Evolutionary conservation across 129 eudicot genomes (phyloP), one percentile per base, ranked within the genome.

Genomic region (Glebionis coronaria): DNA sequence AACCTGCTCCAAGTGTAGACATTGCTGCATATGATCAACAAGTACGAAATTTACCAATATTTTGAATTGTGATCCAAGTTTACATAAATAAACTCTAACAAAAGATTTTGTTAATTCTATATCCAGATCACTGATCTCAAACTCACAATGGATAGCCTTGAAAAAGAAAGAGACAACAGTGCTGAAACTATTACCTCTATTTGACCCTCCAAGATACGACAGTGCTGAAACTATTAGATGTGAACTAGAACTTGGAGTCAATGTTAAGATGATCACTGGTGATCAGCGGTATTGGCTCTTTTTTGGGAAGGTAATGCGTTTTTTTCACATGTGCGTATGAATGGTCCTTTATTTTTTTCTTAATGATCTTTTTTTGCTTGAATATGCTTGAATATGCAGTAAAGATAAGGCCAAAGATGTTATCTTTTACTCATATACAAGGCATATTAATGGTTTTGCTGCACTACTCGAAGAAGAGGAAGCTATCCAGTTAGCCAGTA

Each of bases 161-260:
- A 92, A 78, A 88, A 88, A 72, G 98, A 92, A 73, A 76, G 98
- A 92, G n/a, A n/a, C n/a, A n/a, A n/a, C n/a, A n/a, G n/a, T n/a
- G n/a, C n/a, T n/a, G n/a, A n/a, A n/a, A n/a, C n/a, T n/a, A n/a
- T n/a, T n/a, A n/a, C n/a, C n/a, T n/a, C n/a, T n/a, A n/a, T n/a
- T n/a, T n/a, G n/a, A n/a, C n/a, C n/a, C n/a, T n/a, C n/a, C n/a
- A n/a, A n/a, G n/a, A n/a, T n/a, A n/a, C n/a, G n/a, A n/a, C n/a
- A n/a, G n/a, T n/a, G n/a, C n/a, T n/a, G n/a, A n/a, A n/a, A n/a
- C n/a, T n/a, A n/a, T n/a, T n/a, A n/a, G n/a, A n/a, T n/a, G n/a
- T n/a, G n/a, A n/a, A n/a, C n/a, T n/a, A n/a, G n/a, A n/a, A n/a
- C n/a, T n/a, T n/a, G n/a, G n/a, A n/a, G n/a, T n/a, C n/a, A n/a